A percentile compares a stretch with the other conserved stretches of the same genome.
These are phyloP conservation scores for Globisporangium alternatum DNA, from an alignment of 352 stramenopile genomes.

Conservation along the genomic window DNA sequence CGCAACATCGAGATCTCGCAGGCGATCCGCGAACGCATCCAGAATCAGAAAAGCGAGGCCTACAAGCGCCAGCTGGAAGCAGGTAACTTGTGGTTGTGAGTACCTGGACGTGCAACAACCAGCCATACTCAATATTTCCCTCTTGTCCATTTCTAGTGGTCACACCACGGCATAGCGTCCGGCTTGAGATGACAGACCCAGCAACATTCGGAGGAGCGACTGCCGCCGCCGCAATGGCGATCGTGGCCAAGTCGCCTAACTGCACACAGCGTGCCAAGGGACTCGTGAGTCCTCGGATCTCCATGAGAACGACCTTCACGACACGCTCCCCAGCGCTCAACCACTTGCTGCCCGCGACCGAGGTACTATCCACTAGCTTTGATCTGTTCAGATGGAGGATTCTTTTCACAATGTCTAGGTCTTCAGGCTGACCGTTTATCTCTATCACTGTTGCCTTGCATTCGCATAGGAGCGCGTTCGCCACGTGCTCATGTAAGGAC, in stretches of 20 bases:
- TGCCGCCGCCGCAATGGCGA: neutral
- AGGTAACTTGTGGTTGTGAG: conserved; percentile 2
- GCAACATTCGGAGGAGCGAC: neutral
- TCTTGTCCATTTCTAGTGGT: conserved; percentile 4
- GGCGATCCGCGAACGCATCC: conserved; percentile 56
- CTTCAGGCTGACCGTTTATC: neutral
- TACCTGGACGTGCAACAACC: neutral
- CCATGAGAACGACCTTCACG: conserved; percentile 59
- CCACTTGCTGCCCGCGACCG: conserved; percentile 53
- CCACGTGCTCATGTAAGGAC: conserved; percentile 37
- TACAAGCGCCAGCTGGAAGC: conserved; percentile 41
- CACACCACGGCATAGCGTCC: conserved; percentile 14
- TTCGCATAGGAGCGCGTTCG: conserved; percentile 40
- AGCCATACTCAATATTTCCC: neutral
- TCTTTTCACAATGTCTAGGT: neutral
- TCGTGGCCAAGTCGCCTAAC: conserved; percentile 4
- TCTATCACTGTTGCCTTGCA: neutral
- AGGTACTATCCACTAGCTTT: conserved; percentile 16
- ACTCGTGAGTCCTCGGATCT: conserved; percentile 40
- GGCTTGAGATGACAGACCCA: conserved; percentile 12
- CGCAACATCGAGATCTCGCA: conserved; percentile 72
- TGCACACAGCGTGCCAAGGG: conserved; percentile 7
- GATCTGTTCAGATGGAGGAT: neutral
- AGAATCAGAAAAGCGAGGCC: conserved; percentile 34
- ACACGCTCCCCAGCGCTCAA: conserved; percentile 64